Evolutionary conservation across 352 stramenopile genomes (phyloP).

Genomic region (Phytophthora europaea): DNA sequence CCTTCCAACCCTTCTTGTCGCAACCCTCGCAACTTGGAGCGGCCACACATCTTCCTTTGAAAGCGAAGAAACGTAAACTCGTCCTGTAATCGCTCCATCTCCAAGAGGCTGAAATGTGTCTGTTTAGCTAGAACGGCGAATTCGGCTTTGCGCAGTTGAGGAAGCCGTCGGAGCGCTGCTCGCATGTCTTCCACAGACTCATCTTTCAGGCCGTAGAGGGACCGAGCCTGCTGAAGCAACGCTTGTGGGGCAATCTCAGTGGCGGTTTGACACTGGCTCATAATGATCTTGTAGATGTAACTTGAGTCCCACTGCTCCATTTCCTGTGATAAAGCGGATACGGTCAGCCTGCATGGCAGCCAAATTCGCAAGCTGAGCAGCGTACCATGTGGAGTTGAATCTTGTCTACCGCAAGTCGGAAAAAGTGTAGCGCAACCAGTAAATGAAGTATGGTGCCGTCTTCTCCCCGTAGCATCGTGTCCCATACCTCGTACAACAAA

Average conservation of each 20-base stretch:
- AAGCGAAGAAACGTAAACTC: slow-evolving; percentile 77
- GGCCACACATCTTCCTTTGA: slow-evolving; percentile 52
- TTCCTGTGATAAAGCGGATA: slow-evolving; percentile 34
- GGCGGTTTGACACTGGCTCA: slow-evolving; percentile 47
- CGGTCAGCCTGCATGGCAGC: neutral
- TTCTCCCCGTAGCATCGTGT: slow-evolving; percentile 64
- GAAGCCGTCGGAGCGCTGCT: slow-evolving; percentile 53
- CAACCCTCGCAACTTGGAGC: slow-evolving; percentile 58
- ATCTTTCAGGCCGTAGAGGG: slow-evolving; percentile 64
- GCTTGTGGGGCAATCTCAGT: slow-evolving; percentile 38
- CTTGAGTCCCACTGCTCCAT: slow-evolving; percentile 74
- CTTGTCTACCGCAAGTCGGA: slow-evolving; percentile 55
- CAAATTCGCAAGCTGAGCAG: neutral
- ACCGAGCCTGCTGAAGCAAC: slow-evolving; percentile 50
- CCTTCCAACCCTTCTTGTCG: slow-evolving; percentile 63
- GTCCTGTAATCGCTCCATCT: slow-evolving; percentile 66
- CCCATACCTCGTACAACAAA: slow-evolving; percentile 66
- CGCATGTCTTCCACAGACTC: slow-evolving; percentile 74
- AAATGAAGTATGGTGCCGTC: slow-evolving; percentile 71
- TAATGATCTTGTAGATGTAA: slow-evolving; percentile 76
- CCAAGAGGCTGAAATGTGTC: slow-evolving; percentile 62
- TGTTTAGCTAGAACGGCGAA: slow-evolving; percentile 55
- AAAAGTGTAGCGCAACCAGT: slow-evolving; percentile 65
- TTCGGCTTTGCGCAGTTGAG: slow-evolving; percentile 62
- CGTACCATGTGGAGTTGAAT: slow-evolving; percentile 52